phyloP scores from a whole-genome alignment of 352 stramenopile species.

The Pelagophyceae sp. region DNA sequence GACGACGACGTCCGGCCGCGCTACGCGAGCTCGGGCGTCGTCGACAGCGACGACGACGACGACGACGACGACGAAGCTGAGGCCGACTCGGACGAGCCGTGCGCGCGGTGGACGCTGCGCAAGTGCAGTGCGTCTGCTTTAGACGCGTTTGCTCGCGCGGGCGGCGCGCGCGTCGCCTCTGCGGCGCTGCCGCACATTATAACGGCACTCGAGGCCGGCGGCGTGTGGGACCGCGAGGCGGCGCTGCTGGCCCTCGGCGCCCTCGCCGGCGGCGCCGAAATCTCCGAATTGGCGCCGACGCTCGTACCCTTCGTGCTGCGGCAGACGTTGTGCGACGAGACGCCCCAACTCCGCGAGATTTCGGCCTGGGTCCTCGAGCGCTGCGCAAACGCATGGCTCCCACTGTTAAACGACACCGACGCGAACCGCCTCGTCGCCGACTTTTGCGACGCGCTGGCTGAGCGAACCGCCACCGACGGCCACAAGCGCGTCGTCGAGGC shows the following conservation, averaged over 20 bases:
- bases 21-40: neutral
- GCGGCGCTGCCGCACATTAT: neutral
- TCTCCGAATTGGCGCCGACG: neutral
- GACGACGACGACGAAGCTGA: neutral
- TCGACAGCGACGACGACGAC: neutral
- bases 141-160: neutral
- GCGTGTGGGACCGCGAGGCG: neutral
- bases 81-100: neutral
- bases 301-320: neutral
- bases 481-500: slow-evolving; percentile 12
- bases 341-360: neutral
- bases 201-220: neutral
- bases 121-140: neutral
- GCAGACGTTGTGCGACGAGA: neutral
- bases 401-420: neutral
- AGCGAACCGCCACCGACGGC: neutral
- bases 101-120: neutral
- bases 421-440: neutral
- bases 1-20: neutral
- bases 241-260: neutral
- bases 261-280: neutral
- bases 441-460: neutral
- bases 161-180: neutral
- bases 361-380: neutral
- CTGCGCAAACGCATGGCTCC: neutral